Evolutionary conservation across 768 basidiomycete species (phyloP).

Genomic region (Pseudohyphozyma bogoriensis): DNA sequence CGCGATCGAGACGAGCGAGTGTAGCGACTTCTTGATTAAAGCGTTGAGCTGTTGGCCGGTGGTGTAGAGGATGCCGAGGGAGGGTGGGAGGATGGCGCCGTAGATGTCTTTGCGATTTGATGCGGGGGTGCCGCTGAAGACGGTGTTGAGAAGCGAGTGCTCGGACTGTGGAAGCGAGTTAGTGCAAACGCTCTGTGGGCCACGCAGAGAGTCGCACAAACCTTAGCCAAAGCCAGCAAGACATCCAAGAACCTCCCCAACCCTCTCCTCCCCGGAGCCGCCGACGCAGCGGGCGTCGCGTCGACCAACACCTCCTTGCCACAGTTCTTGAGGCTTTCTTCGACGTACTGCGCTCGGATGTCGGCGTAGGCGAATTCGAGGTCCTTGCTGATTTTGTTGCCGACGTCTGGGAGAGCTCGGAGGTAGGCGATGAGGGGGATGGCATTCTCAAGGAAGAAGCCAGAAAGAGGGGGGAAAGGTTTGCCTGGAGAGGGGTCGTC

Average conservation of each 20-base stretch:
- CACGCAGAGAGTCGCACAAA: background rate
- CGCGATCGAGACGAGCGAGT: conserved; percentile 26
- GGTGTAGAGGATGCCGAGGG: conserved; percentile 17
- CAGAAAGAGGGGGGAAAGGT: conserved; percentile 21
- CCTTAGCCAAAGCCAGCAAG: conserved; percentile 30
- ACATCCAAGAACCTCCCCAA: conserved; percentile 28
- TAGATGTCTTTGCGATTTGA: conserved; percentile 15
- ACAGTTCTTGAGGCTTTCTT: conserved; percentile 19
- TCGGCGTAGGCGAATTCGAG: conserved; percentile 21
- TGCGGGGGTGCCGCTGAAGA: conserved; percentile 17
- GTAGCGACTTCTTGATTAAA: conserved; percentile 26
- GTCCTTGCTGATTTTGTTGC: conserved; percentile 8
- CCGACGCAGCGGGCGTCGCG: conserved; percentile 4
- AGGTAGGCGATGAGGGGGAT: conserved; percentile 27
- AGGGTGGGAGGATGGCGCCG: conserved; percentile 21
- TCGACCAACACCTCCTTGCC: conserved; percentile 28
- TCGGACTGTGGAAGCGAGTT: conserved; percentile 20
- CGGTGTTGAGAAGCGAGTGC: conserved; percentile 21
- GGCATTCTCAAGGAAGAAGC: conserved; percentile 22
- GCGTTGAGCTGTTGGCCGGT: conserved; percentile 26
- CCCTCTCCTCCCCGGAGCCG: conserved; percentile 7
- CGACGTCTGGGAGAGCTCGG: conserved; percentile 16
- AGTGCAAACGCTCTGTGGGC: no score
- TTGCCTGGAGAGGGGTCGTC: conserved; percentile 6
- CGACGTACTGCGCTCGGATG: conserved; percentile 19